phyloP scores from a whole-genome alignment of 1,284 basidiomycete species.

The Tilletia horrida region DNA sequence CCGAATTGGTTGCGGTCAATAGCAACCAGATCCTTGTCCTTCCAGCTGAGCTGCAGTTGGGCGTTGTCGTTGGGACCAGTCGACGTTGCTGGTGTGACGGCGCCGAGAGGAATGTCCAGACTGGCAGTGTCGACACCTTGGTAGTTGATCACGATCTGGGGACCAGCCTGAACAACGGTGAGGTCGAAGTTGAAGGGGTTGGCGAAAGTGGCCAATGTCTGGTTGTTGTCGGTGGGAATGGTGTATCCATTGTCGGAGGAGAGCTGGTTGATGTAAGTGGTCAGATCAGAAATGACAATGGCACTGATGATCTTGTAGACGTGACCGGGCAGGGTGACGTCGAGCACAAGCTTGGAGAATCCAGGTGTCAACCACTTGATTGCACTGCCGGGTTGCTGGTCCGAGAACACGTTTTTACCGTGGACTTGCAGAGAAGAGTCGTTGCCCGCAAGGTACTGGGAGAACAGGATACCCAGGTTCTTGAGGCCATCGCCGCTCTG shows the following conservation, averaged over 20 bases:
- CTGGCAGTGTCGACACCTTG: constrained; percentile 63
- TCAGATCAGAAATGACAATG: constrained; percentile 66
- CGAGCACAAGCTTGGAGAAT: constrained; percentile 66
- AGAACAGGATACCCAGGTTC: constrained; percentile 67
- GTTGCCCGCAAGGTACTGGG: constrained; percentile 65
- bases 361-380: constrained; percentile 70
- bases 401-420: constrained; percentile 64
- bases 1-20: constrained; percentile 63
- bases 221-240: constrained; percentile 56
- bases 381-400: constrained; percentile 56
- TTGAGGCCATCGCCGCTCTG: constrained; percentile 58
- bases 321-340: constrained; percentile 67
- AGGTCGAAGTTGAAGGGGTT: constrained; percentile 76
- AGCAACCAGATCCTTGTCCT: constrained; percentile 62
- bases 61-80: constrained; percentile 64
- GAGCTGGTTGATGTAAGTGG: constrained; percentile 60
- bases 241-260: constrained; percentile 36
- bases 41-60: constrained; percentile 60
- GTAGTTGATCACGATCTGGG: constrained; percentile 62
- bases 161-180: constrained; percentile 64
- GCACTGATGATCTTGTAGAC: constrained; percentile 68
- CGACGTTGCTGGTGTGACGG: constrained; percentile 64
- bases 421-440: constrained; percentile 65
- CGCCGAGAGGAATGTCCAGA: constrained; percentile 61
- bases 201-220: constrained; percentile 66